Conservation (phyloP, 2,329 filamentous ascomycete species). For the Colletotrichum plurivorum region DNA sequence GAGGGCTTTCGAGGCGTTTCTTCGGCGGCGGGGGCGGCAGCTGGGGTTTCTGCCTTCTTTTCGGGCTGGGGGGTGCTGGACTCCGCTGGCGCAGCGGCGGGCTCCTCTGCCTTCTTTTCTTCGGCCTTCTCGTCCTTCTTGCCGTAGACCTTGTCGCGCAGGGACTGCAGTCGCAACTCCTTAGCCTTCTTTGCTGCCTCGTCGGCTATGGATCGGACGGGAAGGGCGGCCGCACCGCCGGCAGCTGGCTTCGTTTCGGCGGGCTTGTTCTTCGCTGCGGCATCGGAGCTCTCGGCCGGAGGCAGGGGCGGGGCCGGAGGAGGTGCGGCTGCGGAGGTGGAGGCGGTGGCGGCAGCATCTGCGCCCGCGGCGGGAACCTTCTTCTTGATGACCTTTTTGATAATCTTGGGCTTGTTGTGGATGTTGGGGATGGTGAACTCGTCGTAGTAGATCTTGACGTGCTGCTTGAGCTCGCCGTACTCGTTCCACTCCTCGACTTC, state of each 20-base stretch:
- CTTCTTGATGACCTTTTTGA: conserved; percentile 39
- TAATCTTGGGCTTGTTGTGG: conserved; percentile 61
- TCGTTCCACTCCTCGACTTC: conserved; percentile 99
- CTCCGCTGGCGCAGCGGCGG: conserved; percentile 13
- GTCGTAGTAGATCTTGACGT: conserved; percentile 79
- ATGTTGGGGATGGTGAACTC: conserved; percentile 71
- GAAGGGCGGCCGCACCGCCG: conserved; percentile 53
- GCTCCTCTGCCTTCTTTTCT: conserved; percentile 38
- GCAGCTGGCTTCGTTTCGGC: conserved; percentile 40
- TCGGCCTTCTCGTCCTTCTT: conserved; percentile 51
- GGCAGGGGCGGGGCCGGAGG: conserved; percentile 50
- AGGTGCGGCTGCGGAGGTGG: conserved; percentile 43
- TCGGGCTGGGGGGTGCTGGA: conserved; percentile 25
- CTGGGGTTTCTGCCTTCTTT: conserved; percentile 19
- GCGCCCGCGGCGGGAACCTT: conserved; percentile 17
- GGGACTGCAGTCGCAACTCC: conserved; percentile 66
- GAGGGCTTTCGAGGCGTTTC: conserved; percentile 35
- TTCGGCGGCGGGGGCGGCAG: conserved; percentile 5
- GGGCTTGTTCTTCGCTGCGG: conserved; percentile 44
- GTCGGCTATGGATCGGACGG: conserved; percentile 70
- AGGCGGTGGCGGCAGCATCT: conserved; percentile 22
- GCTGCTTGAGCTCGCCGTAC: conserved; percentile 92
- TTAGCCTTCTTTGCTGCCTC: conserved; percentile 77
- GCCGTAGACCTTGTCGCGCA: conserved; percentile 69
- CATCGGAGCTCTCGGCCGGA: conserved; percentile 28